These are phyloP conservation scores for Schizochytrium sp. DNA, from an alignment of 108 stramenopile species.

Conservation along the genomic window DNA sequence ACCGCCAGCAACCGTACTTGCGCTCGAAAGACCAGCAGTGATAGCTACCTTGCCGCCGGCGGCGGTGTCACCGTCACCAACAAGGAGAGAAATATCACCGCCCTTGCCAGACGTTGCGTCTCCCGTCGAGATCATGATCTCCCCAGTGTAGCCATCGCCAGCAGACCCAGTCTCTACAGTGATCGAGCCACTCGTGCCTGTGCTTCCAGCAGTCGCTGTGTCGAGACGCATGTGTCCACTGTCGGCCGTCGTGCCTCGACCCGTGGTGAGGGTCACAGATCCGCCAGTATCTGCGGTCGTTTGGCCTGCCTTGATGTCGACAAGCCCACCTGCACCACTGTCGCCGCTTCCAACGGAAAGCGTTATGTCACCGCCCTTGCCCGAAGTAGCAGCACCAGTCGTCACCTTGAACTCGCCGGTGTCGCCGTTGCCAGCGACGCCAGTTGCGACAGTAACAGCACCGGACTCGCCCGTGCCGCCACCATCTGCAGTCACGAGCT, in stretches of 20 bases:
- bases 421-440: not conserved
- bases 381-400: not conserved
- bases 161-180: no score
- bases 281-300: not conserved
- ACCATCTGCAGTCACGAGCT: conserved; percentile 27
- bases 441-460: not conserved
- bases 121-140: conserved; percentile 28
- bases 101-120: conserved; percentile 29
- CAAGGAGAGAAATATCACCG: conserved; percentile 32
- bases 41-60: not conserved
- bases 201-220: no score
- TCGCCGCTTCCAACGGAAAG: not conserved
- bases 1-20: conserved; percentile 22
- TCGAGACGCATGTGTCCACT: no score
- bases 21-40: conserved; percentile 39
- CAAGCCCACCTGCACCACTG: not conserved
- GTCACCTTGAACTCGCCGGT: not conserved
- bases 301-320: not conserved
- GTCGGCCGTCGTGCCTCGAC: conserved; percentile 1
- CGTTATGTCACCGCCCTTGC: not conserved
- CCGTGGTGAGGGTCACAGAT: conserved; percentile 14
- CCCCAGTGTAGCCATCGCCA: conserved; percentile 23
- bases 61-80: conserved; percentile 20
- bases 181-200: no score
- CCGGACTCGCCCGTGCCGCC: conserved; percentile 29